Evolutionary conservation across 2,329 filamentous ascomycete genomes (phyloP).

Genomic region (Aureobasidium sp.): DNA sequence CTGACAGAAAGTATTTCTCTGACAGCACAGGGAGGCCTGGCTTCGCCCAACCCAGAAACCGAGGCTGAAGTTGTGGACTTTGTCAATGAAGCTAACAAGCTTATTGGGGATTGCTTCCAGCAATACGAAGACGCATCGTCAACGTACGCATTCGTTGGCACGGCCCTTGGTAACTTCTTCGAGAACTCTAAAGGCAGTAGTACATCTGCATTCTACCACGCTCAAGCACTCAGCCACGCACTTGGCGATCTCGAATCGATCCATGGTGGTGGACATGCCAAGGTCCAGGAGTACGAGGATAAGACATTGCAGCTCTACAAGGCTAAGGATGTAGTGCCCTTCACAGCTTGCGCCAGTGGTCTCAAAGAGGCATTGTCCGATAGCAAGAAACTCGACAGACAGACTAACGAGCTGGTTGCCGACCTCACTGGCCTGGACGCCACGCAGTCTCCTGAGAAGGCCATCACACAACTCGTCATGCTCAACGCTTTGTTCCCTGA

Average conservation of each 20-base stretch:
- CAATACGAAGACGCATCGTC: not conserved
- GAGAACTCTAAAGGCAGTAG: slow-evolving; percentile 13
- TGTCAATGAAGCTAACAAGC: slow-evolving; percentile 40
- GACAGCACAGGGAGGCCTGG: slow-evolving; percentile 43
- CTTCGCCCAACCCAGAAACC: slow-evolving; percentile 20
- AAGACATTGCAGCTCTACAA: slow-evolving; percentile 24
- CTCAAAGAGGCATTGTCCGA: slow-evolving; percentile 41
- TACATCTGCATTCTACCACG: slow-evolving; percentile 32
- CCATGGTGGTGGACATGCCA: slow-evolving; percentile 31
- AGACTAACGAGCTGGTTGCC: slow-evolving; percentile 53
- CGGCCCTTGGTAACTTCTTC: slow-evolving; percentile 21
- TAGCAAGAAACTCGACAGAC: slow-evolving; percentile 39
- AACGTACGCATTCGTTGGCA: slow-evolving; percentile 20
- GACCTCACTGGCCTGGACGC: slow-evolving; percentile 48
- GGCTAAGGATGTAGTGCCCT: slow-evolving; percentile 35
- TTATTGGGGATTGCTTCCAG: slow-evolving; percentile 8
- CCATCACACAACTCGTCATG: slow-evolving; percentile 40
- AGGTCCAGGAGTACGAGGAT: slow-evolving; percentile 29
- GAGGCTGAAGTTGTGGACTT: slow-evolving; percentile 45
- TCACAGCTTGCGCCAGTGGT: slow-evolving; percentile 40
- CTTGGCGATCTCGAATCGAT: slow-evolving; percentile 33
- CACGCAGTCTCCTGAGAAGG: slow-evolving; percentile 27
- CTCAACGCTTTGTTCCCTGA: slow-evolving; percentile 47
- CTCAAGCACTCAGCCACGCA: slow-evolving; percentile 31
- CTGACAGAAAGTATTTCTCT: slow-evolving; percentile 53